phyloP scores from a whole-genome alignment of 495 filamentous ascomycete species.

The Daldinia grandis region DNA sequence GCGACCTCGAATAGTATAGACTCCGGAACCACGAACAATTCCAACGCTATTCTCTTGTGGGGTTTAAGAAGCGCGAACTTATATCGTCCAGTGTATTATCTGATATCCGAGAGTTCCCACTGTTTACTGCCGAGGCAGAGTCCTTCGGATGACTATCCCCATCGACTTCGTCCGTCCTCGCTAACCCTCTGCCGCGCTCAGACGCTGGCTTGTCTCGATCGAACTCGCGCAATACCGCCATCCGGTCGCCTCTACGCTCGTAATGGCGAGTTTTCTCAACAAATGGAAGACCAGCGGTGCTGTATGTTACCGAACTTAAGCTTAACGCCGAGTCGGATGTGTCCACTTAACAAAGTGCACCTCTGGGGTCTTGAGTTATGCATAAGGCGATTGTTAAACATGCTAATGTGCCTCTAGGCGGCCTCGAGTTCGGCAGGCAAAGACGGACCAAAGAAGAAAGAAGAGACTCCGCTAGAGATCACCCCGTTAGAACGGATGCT shows the following conservation, averaged over 20 bases:
- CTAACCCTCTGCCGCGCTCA: constrained; percentile 40
- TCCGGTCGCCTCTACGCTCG: constrained; percentile 1
- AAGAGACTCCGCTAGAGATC: constrained; percentile 69
- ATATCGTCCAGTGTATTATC: constrained; percentile 13
- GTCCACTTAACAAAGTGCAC: neutral
- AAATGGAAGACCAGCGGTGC: constrained; percentile 53
- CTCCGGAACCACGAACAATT: constrained; percentile 7
- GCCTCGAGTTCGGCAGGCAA: constrained; percentile 50
- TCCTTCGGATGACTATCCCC: constrained; percentile 42
- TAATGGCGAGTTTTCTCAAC: constrained; percentile 58
- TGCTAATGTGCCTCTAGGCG: constrained; percentile 44
- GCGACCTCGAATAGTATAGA: constrained; percentile 12
- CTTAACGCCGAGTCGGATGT: neutral
- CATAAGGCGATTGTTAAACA: constrained; percentile 7
- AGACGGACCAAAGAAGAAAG: constrained; percentile 69
- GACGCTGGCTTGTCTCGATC: constrained; percentile 41
- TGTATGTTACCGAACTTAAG: constrained; percentile 29
- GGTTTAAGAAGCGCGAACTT: constrained; percentile 9
- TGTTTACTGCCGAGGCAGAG: constrained; percentile 10
- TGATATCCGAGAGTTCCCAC: constrained; percentile 1
- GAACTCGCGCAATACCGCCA: constrained; percentile 18
- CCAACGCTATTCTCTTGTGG: neutral
- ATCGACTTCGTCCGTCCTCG: constrained; percentile 25
- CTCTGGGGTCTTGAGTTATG: constrained; percentile 10
- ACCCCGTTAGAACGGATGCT: constrained; percentile 87